Base-by-base conservation (phyloP, 1,139 yeast genomes). In the Zygosaccharomyces sapae region DNA sequence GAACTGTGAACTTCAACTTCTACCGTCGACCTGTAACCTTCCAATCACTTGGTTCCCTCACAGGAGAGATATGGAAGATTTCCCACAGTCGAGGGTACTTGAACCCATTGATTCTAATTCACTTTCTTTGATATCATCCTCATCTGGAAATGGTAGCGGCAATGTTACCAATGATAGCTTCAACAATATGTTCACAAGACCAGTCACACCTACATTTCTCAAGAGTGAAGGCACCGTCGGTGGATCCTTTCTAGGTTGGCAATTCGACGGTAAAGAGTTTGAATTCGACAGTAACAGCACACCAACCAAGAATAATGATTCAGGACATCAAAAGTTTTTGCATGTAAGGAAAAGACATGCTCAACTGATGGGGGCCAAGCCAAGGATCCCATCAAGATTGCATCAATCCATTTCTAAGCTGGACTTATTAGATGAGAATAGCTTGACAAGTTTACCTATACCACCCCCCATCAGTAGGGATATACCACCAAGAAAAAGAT, bases 241-340 rank as follows among this genome's bases (percentile, higher is more conserved):
- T 34, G 47, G 35, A n/a, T 49, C 57, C 8, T 51, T 57, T 22
- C 38, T 54, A 8, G 56, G 55, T 43, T 61, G 65, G 65, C 59
- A 59, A 47, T 49, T 52, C 12, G 59, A 55, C 10, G 46, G 51
- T 24, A 55, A 52, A 27, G 66, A 62, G 42, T 62, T 62, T 40
- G 50, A 49, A n/a, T 62, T 62, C 42, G 53, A 59, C 13, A 57
- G 64, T 40, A 62, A 61, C 44, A 59, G 64, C 40, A 62, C 66
- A 13, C 66, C 66, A 1, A 52, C 62, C 18, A 58, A 57, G 42
- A 47, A 38, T 25, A 41, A 37, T 19, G 44, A 42, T 24, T 30
- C 38, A 25, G 44, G 29, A 30, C 48, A 31, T 31, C 49, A 45
- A 29, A 47, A 48, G 41, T 47, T 53, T 10, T 12, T 50, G 13